Percentiles rank a stretch among this genome's conserved stretches.
phyloP scores from a whole-genome alignment of 331 rosid genomes.

The Ulmus americana region DNA sequence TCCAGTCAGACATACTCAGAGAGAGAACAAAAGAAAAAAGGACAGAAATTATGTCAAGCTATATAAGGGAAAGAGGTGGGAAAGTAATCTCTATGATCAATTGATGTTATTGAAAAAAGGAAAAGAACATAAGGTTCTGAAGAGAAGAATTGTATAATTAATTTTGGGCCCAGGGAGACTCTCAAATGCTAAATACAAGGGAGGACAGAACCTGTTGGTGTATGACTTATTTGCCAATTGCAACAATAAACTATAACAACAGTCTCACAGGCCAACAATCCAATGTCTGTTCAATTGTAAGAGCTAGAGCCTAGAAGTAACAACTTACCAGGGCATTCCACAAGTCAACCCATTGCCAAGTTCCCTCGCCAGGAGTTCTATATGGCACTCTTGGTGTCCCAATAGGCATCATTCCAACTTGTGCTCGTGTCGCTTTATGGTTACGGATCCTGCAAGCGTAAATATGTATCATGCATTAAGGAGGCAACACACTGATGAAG shows the following conservation, averaged over 20 bases:
- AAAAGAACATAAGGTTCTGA: too few relatives aligned
- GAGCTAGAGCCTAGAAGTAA: not conserved
- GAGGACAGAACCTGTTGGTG: not conserved
- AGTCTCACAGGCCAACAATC: conserved; percentile 10
- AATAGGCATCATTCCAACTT: conserved; percentile 76
- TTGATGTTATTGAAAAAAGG: too few relatives aligned
- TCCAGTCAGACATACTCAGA: not conserved
- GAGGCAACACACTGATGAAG: conserved; percentile 15
- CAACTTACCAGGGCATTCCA: conserved; percentile 95
- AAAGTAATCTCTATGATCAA: too few relatives aligned
- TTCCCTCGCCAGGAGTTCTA: conserved; percentile 80
- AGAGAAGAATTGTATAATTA: too few relatives aligned
- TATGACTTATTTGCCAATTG: not conserved
- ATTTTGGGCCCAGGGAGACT: not conserved
- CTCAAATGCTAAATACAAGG: not conserved
- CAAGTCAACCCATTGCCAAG: conserved; percentile 93
- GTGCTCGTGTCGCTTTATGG: conserved; percentile 51
- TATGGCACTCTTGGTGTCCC: conserved; percentile 91
- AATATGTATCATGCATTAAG: conserved; percentile 15
- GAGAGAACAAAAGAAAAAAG: not conserved
- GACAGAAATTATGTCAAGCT: too few relatives aligned
- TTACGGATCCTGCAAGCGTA: conserved; percentile 43
- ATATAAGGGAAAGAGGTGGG: too few relatives aligned
- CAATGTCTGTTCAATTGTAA: not conserved
- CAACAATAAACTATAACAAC: not conserved